A percentile compares a stretch with the other conserved stretches of the same genome.
phyloP scores from a whole-genome alignment of 108 stramenopile genomes.

The Halocafeteria seosinensis region DNA sequence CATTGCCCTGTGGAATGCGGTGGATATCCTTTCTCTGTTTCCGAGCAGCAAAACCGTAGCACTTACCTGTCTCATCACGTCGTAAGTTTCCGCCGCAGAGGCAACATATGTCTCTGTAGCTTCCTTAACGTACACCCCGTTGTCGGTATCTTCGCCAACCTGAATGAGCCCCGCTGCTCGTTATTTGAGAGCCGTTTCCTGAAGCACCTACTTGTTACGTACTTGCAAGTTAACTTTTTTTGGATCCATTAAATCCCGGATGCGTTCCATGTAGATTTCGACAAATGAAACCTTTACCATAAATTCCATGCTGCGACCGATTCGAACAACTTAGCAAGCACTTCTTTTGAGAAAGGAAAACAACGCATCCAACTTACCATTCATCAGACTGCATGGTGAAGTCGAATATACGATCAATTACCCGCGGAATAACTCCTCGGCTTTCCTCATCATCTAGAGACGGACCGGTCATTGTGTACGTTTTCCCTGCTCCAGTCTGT shows the following conservation, averaged over 20 bases:
- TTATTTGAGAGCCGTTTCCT: background rate
- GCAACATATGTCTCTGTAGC: conserved; percentile 6
- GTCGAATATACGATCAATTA: conserved; percentile 16
- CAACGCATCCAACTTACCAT: too few relatives aligned
- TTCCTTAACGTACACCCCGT: conserved; percentile 9
- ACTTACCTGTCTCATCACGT: conserved; percentile 51
- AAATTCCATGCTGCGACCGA: conserved; percentile 24
- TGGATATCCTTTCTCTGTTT: too few relatives aligned
- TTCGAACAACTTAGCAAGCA: background rate
- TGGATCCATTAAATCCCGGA: conserved; percentile 14
- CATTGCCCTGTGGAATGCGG: too few relatives aligned
- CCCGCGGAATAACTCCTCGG: conserved; percentile 23
- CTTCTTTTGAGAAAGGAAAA: background rate
- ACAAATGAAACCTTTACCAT: conserved; percentile 17
- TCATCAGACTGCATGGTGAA: conserved; percentile 12
- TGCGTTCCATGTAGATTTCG: conserved; percentile 23
- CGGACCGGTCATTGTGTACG: conserved; percentile 24
- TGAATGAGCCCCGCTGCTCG: too few relatives aligned
- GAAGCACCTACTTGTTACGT: too few relatives aligned
- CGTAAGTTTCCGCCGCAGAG: conserved; percentile 57
- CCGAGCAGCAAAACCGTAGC: too few relatives aligned
- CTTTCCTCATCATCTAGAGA: background rate
- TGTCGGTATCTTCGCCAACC: conserved; percentile 7
- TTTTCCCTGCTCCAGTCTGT: conserved; percentile 11
- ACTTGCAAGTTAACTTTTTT: background rate